These are phyloP conservation scores for Primulina eburnea DNA, from an alignment of 257 asterid species.

Conservation along the genomic window DNA sequence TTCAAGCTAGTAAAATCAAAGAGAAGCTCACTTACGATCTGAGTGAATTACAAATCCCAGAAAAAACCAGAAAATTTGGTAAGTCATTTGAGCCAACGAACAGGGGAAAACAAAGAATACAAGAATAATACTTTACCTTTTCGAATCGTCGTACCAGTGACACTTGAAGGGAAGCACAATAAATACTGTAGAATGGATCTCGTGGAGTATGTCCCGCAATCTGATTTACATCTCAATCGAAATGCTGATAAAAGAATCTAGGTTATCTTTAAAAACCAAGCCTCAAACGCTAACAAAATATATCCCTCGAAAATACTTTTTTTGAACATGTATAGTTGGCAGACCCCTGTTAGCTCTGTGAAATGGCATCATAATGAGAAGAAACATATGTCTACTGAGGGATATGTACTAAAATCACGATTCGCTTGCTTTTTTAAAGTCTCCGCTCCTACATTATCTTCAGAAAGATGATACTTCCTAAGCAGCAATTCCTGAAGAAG, in stretches of 20 bases:
- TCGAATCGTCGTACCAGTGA: constrained; percentile 32
- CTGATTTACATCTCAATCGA: constrained; percentile 62
- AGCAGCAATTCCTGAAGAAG: constrained; percentile 66
- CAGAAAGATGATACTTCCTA: constrained; percentile 42
- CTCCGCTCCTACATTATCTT: constrained; percentile 55
- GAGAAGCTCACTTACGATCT: background rate
- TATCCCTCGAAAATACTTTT: constrained; percentile 19
- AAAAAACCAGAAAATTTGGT: constrained; percentile 26
- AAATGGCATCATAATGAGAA: constrained; percentile 42
- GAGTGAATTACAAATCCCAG: constrained; percentile 30
- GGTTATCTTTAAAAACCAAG: constrained; percentile 39
- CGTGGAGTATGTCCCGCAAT: constrained; percentile 52
- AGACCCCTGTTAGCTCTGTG: constrained; percentile 51
- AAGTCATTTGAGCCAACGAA: background rate
- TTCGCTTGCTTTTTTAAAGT: constrained; percentile 30
- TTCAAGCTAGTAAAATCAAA: background rate
- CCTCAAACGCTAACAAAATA: constrained; percentile 43
- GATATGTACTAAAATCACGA: constrained; percentile 35
- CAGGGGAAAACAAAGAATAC: constrained; percentile 34
- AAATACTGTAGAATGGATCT: constrained; percentile 48
- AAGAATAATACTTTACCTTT: constrained; percentile 47
- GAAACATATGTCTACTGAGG: constrained; percentile 40
- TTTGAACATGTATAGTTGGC: constrained; percentile 37
- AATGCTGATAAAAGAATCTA: constrained; percentile 49
- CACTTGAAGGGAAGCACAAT: constrained; percentile 48